These are phyloP conservation scores for Auricularia sp. DNA, from an alignment of 768 basidiomycete species.

Conservation along the genomic window DNA sequence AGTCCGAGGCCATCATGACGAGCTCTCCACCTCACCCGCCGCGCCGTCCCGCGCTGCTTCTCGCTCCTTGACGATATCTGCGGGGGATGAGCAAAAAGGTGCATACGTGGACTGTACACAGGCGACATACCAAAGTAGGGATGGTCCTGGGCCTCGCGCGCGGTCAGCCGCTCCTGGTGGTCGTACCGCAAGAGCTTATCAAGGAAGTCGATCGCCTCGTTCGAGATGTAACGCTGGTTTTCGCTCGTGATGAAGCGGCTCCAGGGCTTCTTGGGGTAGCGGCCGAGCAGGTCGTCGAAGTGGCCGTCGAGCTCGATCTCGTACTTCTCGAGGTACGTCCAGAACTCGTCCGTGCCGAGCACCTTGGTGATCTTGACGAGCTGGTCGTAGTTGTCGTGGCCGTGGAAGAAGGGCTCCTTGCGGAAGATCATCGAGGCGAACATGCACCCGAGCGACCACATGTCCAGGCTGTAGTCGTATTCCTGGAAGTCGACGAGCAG, in stretches of 20 bases:
- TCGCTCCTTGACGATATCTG: constrained; percentile 1
- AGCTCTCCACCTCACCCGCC: neutral
- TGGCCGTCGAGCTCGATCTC: constrained; percentile 92
- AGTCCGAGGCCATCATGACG: neutral
- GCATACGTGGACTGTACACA: constrained; percentile 8
- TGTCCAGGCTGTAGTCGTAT: constrained; percentile 94
- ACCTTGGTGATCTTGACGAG: constrained; percentile 97
- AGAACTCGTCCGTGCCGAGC: constrained; percentile 90
- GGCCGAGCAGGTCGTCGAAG: constrained; percentile 89
- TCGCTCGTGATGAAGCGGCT: constrained; percentile 89
- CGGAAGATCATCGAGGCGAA: constrained; percentile 99
- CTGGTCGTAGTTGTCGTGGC: constrained; percentile 98
- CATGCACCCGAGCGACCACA: constrained; percentile 99
- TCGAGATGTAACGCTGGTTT: constrained; percentile 92
- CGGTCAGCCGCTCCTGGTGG: constrained; percentile 93
- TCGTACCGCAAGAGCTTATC: constrained; percentile 95
- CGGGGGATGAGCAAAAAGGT: constrained; percentile 6
- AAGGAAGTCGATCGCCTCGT: constrained; percentile 92
- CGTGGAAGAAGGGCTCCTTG: constrained; percentile 99
- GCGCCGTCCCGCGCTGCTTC: neutral
- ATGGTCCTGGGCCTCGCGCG: constrained; percentile 84
- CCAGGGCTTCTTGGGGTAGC: constrained; percentile 93
- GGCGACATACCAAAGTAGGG: constrained; percentile 72
- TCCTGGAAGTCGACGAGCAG: constrained; percentile 96
- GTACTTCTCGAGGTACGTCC: constrained; percentile 88